A percentile compares a stretch with the other conserved stretches of the same genome.
phyloP scores from a whole-genome alignment of 345 rosid species.

The Acer saccharum region DNA sequence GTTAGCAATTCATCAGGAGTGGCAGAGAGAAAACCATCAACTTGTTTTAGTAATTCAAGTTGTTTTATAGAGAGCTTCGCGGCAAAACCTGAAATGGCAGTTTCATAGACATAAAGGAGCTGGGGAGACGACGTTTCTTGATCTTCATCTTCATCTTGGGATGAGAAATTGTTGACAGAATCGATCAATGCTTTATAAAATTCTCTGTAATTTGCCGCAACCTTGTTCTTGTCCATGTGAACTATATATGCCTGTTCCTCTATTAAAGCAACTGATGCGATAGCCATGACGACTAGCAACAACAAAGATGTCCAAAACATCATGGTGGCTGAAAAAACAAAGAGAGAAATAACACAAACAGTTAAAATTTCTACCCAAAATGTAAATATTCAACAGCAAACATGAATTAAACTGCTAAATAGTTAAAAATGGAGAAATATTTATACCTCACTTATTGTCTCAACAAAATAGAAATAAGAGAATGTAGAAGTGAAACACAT shows the following conservation, averaged over 20 bases:
- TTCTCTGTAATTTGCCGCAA: slow-evolving; percentile 30
- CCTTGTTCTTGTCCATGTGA: slow-evolving; percentile 55
- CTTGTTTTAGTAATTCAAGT: slow-evolving; percentile 44
- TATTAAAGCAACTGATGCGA: slow-evolving; percentile 32
- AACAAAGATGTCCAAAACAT: slow-evolving; percentile 20
- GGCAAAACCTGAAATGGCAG: slow-evolving; percentile 64
- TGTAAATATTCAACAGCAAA: background rate
- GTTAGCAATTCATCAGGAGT: slow-evolving; percentile 55
- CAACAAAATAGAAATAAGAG: background rate
- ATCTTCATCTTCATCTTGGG: slow-evolving; percentile 23
- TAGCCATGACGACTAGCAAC: slow-evolving; percentile 28
- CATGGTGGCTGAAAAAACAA: slow-evolving; percentile 25
- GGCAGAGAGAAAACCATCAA: slow-evolving; percentile 59
- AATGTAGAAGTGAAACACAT: background rate
- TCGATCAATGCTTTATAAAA: slow-evolving; percentile 42
- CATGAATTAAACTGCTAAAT: background rate
- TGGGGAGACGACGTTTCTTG: slow-evolving; percentile 32
- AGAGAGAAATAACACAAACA: background rate
- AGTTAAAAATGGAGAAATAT: background rate
- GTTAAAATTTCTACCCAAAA: background rate
- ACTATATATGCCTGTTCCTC: slow-evolving; percentile 56
- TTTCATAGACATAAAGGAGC: slow-evolving; percentile 59
- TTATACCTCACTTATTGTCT: background rate
- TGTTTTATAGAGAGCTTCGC: slow-evolving; percentile 58
- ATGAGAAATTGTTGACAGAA: slow-evolving; percentile 34